These are phyloP conservation scores for Phytophthora agathidicida DNA, from an alignment of 352 stramenopile genomes.

Conservation along the genomic window DNA sequence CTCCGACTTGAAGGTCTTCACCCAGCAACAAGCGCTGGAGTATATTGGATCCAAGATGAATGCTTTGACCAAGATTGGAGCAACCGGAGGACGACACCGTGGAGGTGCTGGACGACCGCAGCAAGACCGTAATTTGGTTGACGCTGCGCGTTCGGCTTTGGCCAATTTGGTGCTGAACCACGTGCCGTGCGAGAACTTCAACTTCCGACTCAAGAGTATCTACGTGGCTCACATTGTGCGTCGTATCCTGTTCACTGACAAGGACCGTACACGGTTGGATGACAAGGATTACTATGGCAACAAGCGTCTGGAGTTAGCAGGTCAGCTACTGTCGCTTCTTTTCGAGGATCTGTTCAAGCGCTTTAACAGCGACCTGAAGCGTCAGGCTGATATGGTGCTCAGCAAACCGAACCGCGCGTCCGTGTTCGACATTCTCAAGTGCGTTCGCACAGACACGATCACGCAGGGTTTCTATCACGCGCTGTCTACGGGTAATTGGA, in stretches of 20 bases:
- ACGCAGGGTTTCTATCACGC: constrained; percentile 93
- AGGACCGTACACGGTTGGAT: constrained; percentile 91
- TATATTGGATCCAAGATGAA: constrained; percentile 98
- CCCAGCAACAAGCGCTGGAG: constrained; percentile 94
- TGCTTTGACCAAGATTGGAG: constrained; percentile 61
- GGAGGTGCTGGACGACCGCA: constrained; percentile 36
- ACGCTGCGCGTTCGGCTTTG: constrained; percentile 97
- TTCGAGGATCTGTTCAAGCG: constrained; percentile 99
- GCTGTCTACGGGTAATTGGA: constrained; percentile 97
- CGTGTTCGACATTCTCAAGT: constrained; percentile 99
- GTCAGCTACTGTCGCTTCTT: constrained; percentile 97
- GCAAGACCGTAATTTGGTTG: constrained; percentile 76
- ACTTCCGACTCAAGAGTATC: constrained; percentile 98
- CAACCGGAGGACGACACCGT: constrained; percentile 45
- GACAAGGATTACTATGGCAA: constrained; percentile 99
- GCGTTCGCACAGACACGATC: constrained; percentile 98
- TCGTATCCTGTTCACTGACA: constrained; percentile 88
- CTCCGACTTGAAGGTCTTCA: constrained; percentile 95
- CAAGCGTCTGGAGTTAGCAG: constrained; percentile 99
- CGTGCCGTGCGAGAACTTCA: constrained; percentile 97
- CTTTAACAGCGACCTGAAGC: constrained; percentile 99
- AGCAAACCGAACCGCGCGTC: constrained; percentile 98
- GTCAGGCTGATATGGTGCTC: constrained; percentile 97
- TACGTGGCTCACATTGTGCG: constrained; percentile 98
- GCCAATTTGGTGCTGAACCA: constrained; percentile 99